phyloP scores from a whole-genome alignment of 2,329 filamentous ascomycete genomes.

The Polychaeton citri region DNA sequence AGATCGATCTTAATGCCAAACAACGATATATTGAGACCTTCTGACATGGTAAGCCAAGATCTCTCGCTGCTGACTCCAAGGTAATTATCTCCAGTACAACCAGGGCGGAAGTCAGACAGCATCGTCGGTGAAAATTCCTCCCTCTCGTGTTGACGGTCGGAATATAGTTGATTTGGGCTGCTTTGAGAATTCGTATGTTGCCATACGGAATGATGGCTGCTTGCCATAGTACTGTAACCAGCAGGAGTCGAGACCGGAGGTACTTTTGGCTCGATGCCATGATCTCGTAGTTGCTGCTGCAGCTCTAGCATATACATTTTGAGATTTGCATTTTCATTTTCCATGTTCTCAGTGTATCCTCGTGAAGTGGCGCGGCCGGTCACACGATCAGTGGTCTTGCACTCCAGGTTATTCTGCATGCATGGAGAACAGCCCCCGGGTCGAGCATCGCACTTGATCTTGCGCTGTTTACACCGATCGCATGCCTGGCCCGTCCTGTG shows the following conservation, averaged over 20 bases:
- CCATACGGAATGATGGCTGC: neutral
- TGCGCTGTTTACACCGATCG: constrained; percentile 77
- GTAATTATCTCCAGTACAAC: constrained; percentile 46
- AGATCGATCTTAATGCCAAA: constrained; percentile 71
- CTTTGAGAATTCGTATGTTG: constrained; percentile 1
- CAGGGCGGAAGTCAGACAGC: constrained; percentile 34
- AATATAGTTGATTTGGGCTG: neutral
- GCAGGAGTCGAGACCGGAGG: constrained; percentile 2
- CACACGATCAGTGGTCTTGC: constrained; percentile 76
- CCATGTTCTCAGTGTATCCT: constrained; percentile 65
- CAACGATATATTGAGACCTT: constrained; percentile 63
- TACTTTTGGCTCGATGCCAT: constrained; percentile 45
- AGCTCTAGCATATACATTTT: constrained; percentile 54
- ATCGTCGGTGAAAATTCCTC: constrained; percentile 8
- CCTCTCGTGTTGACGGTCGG: constrained; percentile 1
- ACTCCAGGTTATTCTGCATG: constrained; percentile 60
- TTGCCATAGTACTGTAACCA: neutral
- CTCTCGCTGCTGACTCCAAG: constrained; percentile 52
- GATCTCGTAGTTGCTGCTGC: constrained; percentile 49
- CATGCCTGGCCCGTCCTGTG: constrained; percentile 68
- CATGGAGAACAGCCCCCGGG: constrained; percentile 75
- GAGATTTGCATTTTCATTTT: constrained; percentile 58
- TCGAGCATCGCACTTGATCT: constrained; percentile 74
- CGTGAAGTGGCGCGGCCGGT: constrained; percentile 67
- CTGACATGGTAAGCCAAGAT: constrained; percentile 56